Evolutionary conservation across 306 rosid species (phyloP), one percentile per base, ranked within the genome.

Genomic region (Vigna mungo): DNA sequence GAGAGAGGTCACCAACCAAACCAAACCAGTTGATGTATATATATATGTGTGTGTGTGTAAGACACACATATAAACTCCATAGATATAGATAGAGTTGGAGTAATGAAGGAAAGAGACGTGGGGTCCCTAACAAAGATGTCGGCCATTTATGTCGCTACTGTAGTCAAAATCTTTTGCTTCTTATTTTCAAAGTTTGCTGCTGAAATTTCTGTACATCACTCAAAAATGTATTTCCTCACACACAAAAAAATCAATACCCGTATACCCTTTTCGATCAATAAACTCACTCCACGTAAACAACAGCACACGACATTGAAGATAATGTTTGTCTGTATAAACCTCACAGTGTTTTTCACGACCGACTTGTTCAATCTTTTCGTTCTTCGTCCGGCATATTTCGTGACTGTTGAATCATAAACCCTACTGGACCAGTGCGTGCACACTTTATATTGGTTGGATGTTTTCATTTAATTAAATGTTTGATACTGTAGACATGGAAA

Each of bases 61-160:
- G 12, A 11, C 48, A 43, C 14, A 43, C 1, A 43, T 0, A 10
- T 12, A 44, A 10, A 12, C 49, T 44, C 14, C 49, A 44, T 10
- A 12, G 16, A 11, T 12, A 44, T 3, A 3, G 5, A 3, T 1
- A 30, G 21, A 15, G 12, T 17, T 9, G 23, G 18, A 21, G 15
- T 51, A 68, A 30, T 9, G 62, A 76, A 69, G 64, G 47, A 75
- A 77, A 20, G 36, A 9, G 63, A 71, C 66, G 11, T 60, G 78
- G 78, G 52, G 58, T 53, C 58, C 20, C 1, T 5, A 64, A 43
- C 63, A 78, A 63, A 52, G 37, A 63, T 89, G 93, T 87, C 93
- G 93, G 93, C 86, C 91, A 87, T 74, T n/a, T 47, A 4, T 74
- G 82, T 78, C 75, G 61, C 78, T 74, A 77, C 23, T 44, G 17